A percentile compares a stretch with the other conserved stretches of the same genome.
Conservation (phyloP, 768 basidiomycete genomes). For the Calocera cornea region DNA sequence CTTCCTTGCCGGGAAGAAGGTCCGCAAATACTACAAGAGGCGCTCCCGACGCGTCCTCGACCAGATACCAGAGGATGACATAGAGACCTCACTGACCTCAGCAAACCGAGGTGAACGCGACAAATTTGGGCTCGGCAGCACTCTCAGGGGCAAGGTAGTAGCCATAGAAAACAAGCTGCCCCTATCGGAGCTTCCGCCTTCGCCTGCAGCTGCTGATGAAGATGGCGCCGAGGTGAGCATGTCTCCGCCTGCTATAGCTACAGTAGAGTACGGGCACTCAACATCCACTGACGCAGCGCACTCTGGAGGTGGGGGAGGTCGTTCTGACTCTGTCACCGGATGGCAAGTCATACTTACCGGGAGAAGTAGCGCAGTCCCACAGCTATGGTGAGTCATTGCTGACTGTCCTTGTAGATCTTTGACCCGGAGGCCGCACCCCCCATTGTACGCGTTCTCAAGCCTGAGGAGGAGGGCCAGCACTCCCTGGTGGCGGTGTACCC, state of each 20-base stretch:
- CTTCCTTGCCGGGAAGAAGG: not conserved
- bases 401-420: not conserved
- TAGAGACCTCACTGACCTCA: not conserved
- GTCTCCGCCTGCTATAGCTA: not conserved
- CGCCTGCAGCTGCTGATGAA: not conserved
- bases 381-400: not conserved
- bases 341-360: not conserved
- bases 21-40: not conserved
- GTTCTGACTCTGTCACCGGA: not conserved
- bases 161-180: not conserved
- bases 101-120: not conserved
- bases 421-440: not conserved
- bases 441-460: not conserved
- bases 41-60: not conserved
- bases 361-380: not conserved
- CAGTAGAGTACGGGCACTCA: not conserved
- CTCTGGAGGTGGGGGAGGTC: not conserved
- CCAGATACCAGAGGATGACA: slow-evolving; percentile 1
- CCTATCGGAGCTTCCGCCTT: not conserved
- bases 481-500: not conserved
- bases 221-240: not conserved
- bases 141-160: not conserved
- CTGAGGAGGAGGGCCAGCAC: not conserved
- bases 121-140: not conserved
- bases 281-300: not conserved